Percentiles rank a stretch among this genome's conserved stretches.
These are phyloP conservation scores for Aspergillus sp. DNA, from an alignment of 2,329 filamentous ascomycete species.

Conservation along the genomic window DNA sequence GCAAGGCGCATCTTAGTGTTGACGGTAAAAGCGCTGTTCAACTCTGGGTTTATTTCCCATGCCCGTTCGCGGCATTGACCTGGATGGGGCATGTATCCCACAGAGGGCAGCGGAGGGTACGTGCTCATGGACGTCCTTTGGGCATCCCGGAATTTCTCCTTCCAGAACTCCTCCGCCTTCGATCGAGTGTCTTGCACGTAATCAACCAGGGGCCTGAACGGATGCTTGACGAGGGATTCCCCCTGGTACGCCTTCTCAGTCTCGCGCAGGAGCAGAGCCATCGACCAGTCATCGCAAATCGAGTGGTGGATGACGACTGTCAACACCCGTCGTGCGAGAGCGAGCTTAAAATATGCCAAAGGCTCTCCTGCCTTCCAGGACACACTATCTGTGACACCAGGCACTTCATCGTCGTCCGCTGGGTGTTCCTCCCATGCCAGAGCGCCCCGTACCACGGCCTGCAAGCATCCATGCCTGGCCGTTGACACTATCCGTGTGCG, in stretches of 20 bases:
- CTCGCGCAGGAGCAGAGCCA: conserved; percentile 16
- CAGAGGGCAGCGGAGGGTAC: background rate
- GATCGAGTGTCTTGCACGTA: background rate
- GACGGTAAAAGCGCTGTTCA: background rate
- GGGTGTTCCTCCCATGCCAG: background rate
- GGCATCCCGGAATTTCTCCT: background rate
- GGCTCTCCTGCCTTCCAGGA: background rate
- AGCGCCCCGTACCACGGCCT: background rate
- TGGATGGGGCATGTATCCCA: background rate
- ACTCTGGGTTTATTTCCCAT: background rate
- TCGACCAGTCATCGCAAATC: conserved; percentile 22
- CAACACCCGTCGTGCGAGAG: background rate
- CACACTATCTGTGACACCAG: no score
- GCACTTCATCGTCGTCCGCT: no score
- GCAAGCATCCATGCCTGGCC: background rate
- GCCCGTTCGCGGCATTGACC: background rate
- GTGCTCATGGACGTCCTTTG: background rate
- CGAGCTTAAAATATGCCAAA: background rate
- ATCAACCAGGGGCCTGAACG: background rate
- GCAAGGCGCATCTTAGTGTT: background rate
- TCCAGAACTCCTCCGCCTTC: background rate
- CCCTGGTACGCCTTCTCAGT: conserved; percentile 2
- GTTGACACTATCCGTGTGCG: background rate
- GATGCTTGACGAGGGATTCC: background rate
- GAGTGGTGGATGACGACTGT: conserved; percentile 11